Evolutionary conservation across 2,329 filamentous ascomycete species (phyloP), one percentile per base, ranked within the genome.

Genomic region (Metarhizium brunneum): DNA sequence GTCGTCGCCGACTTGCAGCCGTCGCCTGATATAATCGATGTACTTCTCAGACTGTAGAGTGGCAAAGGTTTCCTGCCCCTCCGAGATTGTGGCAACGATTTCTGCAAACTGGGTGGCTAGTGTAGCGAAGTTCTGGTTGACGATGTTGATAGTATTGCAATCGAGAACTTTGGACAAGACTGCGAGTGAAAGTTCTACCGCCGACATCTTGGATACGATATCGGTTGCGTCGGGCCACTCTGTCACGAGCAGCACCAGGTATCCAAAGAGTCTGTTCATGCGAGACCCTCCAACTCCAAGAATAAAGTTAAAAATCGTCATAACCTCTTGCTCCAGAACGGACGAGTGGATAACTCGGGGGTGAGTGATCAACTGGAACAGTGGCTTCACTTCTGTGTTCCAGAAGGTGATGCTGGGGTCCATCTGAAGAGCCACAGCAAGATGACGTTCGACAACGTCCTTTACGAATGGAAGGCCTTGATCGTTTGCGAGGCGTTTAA

Each of bases 281-380:
- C 68, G 62, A 13, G 52, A 47, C 3, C 67, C 69, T 1, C 69
- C 67, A 35, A 70, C 56, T 6, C 73, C 73, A 6, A 65, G 56
- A 0, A 74, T 52, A 49, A 67, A 71, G 42, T 67, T 71, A 58
- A 66, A 70, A 16, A 74, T 64, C 0, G 51, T 54, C 2, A 68
- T 65, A 1, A 73, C 68, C 38, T 73, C 61, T 40, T 69, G 65
- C 53, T 76, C 73, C 14, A 76, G 61, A 0, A 73, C 62, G 11
- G 69, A 66, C 7, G 71, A 75, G 49, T 70, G 66, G 2, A 67
- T 56, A 6, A 73, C 65, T 4, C 63, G 60, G 3, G 62, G 54
- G 30, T 75, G 70, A 1, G 68, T 70, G 13, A 74, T 56, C 6
- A 74, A 48, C 6, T 61, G 56, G 38, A 75, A 71, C 1, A 75